Percentiles rank a stretch among this genome's conserved stretches.
These are phyloP conservation scores for Lithohypha guttulata DNA, from an alignment of 2,329 filamentous ascomycete species.

Conservation along the genomic window DNA sequence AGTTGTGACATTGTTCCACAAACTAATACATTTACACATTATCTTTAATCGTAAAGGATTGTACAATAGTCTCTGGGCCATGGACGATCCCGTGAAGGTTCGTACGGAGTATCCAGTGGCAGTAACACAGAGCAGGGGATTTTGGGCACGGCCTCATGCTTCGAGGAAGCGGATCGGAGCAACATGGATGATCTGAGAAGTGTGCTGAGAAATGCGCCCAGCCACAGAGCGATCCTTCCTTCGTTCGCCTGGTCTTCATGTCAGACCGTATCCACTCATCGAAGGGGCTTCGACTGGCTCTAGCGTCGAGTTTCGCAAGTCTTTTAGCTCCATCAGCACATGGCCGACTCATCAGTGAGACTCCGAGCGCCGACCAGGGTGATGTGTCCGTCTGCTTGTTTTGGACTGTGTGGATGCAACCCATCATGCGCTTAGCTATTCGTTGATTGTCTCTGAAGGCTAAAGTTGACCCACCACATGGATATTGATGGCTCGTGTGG, in stretches of 20 bases:
- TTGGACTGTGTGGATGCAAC: slow-evolving; percentile 1
- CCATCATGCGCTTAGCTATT: slow-evolving; percentile 5
- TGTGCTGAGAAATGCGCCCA: slow-evolving; percentile 23
- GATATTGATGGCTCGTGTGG: slow-evolving; percentile 1
- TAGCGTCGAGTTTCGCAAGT: slow-evolving; percentile 13
- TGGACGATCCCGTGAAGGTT: slow-evolving; percentile 3
- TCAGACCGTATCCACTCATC: slow-evolving; percentile 15
- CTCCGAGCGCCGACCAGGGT: slow-evolving; percentile 9
- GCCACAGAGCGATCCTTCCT: slow-evolving; percentile 19
- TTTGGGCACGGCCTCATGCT: slow-evolving; percentile 6
- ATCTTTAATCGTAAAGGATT: neutral
- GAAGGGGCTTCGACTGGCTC: slow-evolving; percentile 17
- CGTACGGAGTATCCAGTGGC: too few relatives aligned
- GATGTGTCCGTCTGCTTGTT: slow-evolving; percentile 2
- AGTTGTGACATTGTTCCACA: too few relatives aligned
- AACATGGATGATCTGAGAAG: slow-evolving; percentile 9
- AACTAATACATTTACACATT: neutral
- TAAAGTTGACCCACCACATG: neutral
- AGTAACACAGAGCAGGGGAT: slow-evolving; percentile 3
- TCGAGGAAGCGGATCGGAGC: slow-evolving; percentile 21
- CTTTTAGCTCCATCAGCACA: slow-evolving; percentile 18
- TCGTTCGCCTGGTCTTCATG: slow-evolving; percentile 12
- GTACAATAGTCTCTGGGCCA: neutral
- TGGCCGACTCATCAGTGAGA: slow-evolving; percentile 19
- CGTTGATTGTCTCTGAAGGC: slow-evolving; percentile 8